Base-by-base conservation (phyloP, 2,329 filamentous ascomycete species). In the Hypoxylon sp. region DNA sequence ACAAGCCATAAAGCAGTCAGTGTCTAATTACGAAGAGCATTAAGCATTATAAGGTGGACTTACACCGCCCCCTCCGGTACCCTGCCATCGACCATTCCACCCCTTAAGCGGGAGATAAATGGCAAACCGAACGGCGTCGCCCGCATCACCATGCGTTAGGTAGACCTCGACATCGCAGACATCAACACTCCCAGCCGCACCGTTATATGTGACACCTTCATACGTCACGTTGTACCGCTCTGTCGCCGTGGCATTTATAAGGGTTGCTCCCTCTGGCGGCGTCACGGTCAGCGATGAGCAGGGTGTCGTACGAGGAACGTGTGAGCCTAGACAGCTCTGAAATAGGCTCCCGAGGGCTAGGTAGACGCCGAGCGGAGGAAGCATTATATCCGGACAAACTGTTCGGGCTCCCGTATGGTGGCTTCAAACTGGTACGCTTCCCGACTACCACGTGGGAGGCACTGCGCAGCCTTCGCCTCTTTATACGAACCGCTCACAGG, bases 51-150 rank as follows among this genome's bases (percentile, higher is more conserved):
- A 39, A 19, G 20, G 32, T 48, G 22, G 15, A 56, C 67, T 62
- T 62, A 69, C 67, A 50, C 68, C 70, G 15, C 65, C 64, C 24
- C 70, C 70, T 24, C 70, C 70, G 13, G 67, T 69, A 22, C 69
- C 70, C 56, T 70, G 68, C 58, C 61, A 72, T 37, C 70, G 58
- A n/a, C 70, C 69, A 59, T 71, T 72, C 69, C 69, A 72, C 30
- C 62, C 64, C 0, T 41, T 8, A 22, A 70, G 65, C 19, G 70
- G 70, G 10, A 72, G 64, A 28, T 67, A 72, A 26, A 71, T 62
- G 28, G 58, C 24, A 44, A 69, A 53, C n/a, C 66, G 60, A 32
- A 72, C 69, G 15, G 59, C 60, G 34, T 72, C 70, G 19, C 62
- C 64, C 13, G 67, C 69, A 43, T 68, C 57, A 2, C 64, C 65